These are phyloP conservation scores for Adansonia digitata DNA, from an alignment of 345 rosid genomes.

Conservation along the genomic window DNA sequence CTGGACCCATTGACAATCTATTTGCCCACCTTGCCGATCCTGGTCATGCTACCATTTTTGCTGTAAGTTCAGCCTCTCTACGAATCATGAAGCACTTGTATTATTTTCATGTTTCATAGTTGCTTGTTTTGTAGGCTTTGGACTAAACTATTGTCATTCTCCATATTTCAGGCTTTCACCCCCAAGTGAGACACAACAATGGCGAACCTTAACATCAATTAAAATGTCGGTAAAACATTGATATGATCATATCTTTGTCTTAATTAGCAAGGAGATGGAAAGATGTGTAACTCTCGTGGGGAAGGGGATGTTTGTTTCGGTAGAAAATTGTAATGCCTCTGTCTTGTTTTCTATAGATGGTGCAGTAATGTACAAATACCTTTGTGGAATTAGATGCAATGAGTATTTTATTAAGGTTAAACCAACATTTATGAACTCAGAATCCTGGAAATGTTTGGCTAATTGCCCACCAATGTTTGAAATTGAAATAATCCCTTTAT, in stretches of 20 bases:
- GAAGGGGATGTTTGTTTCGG: constrained; percentile 9
- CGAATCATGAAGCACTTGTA: not conserved
- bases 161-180: constrained; percentile 60
- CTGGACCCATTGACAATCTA: constrained; percentile 96
- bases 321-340: constrained; percentile 25
- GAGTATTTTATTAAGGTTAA: constrained; percentile 10
- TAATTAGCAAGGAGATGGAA: constrained; percentile 10
- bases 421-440: not conserved
- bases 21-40: constrained; percentile 97
- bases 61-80: constrained; percentile 43
- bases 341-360: constrained; percentile 15
- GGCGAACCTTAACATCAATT: not conserved
- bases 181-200: constrained; percentile 54
- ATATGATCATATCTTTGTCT: not conserved
- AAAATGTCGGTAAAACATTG: not conserved
- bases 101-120: not conserved
- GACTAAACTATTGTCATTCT: constrained; percentile 10
- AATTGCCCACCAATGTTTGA: not conserved
- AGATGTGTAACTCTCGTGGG: constrained; percentile 1
- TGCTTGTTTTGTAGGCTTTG: not conserved
- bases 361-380: constrained; percentile 35
- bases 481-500: too few species aligned
- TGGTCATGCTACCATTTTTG: constrained; percentile 88
- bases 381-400: constrained; percentile 14
- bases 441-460: not conserved